Conservation (phyloP, 495 filamentous ascomycete genomes). For the Xylaria nigripes region DNA sequence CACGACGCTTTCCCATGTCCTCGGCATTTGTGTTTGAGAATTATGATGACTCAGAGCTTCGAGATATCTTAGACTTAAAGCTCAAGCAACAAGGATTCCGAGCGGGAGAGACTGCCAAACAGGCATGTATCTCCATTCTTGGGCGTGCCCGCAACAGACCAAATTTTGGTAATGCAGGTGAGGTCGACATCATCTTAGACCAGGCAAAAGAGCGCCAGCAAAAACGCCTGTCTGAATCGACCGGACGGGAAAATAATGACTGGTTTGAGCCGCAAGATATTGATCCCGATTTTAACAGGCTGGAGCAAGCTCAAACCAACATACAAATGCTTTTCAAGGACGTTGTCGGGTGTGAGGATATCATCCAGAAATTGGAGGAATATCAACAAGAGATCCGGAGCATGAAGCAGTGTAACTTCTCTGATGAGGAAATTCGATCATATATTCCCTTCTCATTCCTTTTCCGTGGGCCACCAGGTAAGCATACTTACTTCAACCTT, state of each 20-base stretch:
- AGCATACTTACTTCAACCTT: background rate
- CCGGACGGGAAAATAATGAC: conserved; percentile 10
- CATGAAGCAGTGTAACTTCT: conserved; percentile 48
- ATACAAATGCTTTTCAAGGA: conserved; percentile 52
- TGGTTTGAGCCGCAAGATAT: conserved; percentile 57
- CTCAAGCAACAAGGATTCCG: conserved; percentile 40
- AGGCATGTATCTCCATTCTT: conserved; percentile 44
- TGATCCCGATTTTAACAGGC: conserved; percentile 57
- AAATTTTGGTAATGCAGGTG: conserved; percentile 55
- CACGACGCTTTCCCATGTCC: conserved; percentile 57
- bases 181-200: conserved; percentile 59
- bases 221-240: conserved; percentile 29
- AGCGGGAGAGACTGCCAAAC: conserved; percentile 33
- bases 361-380: conserved; percentile 49
- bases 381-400: conserved; percentile 50
- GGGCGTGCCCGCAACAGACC: conserved; percentile 45
- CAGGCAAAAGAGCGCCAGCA: conserved; percentile 53
- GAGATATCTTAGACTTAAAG: conserved; percentile 51
- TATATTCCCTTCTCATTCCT: conserved; percentile 37
- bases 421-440: conserved; percentile 51
- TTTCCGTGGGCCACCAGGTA: conserved; percentile 35
- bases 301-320: conserved; percentile 41
- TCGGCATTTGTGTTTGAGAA: conserved; percentile 65
- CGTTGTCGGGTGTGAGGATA: conserved; percentile 57
- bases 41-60: conserved; percentile 52